Base-by-base conservation (phyloP, 495 filamentous ascomycete genomes). In the Hapsidospora chrysogenum region DNA sequence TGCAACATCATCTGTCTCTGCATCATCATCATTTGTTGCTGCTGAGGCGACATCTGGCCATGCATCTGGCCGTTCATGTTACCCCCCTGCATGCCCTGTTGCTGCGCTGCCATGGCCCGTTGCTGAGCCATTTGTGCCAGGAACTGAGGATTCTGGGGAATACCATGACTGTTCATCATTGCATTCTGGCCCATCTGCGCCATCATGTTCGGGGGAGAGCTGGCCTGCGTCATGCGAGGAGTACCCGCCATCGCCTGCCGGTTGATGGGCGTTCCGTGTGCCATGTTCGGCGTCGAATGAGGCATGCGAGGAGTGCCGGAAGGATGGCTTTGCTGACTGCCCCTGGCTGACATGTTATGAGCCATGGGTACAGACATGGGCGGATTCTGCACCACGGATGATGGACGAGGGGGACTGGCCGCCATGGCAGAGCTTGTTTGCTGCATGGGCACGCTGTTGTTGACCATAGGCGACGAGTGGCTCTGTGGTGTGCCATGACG, bases 291-390 rank as follows among this genome's bases (percentile, higher is more conserved):
- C 0, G 85, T 92, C 14, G 74, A 69, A 38, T 76, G 78, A 8
- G 70, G 66, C 64, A 92, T 78, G 40, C 82, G 74, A 4, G 86
- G 86, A 4, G 86, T 95, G 9, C 77, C 78, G 23, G 80, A 76
- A 2, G 63, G 62, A 36, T 76, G 71, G 40, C 78, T 75, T 50
- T 86, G 83, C 45, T 92, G 83, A 48, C 85, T 92, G 37, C 71
- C 63, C 23, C 82, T 76, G 16, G 78, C 64, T 8, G 66, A 76
- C 83, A 92, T 92, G 29, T 63, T 71, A 38, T 75, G 64, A 10
- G 72, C 60, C 61, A 77, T 75, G 16, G 78, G 66, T 1, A 51
- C 68, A 2, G 60, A 56, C 52, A 72, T 76, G 0, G 71, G 66
- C 30, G 73, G 71, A 48, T 76, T 74, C 41, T 85, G 80, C 31